Evolutionary conservation across 306 rosid species (phyloP).

Genomic region (Mimosa bimucronata): DNA sequence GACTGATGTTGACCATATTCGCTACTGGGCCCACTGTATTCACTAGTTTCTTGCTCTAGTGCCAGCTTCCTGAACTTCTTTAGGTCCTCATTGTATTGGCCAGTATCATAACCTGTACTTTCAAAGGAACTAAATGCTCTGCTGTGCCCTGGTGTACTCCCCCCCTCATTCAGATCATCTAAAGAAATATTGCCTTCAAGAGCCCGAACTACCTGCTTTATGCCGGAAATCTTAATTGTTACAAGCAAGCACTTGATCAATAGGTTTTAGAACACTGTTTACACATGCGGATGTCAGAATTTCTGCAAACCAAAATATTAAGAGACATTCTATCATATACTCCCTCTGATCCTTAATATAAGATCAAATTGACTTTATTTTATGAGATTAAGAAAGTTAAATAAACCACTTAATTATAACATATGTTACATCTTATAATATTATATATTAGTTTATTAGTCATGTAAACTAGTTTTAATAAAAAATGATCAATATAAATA

Average conservation of each 20-base stretch:
- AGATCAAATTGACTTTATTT: no score
- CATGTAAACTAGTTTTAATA: no score
- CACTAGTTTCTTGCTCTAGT: conserved; percentile 36
- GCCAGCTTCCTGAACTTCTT: conserved; percentile 50
- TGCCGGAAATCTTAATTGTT: conserved; percentile 14
- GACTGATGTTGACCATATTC: conserved; percentile 52
- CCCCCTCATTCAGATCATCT: conserved; percentile 73
- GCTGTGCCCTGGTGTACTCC: conserved; percentile 64
- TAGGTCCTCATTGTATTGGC: conserved; percentile 57
- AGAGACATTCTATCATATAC: background rate
- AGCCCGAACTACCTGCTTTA: conserved; percentile 68
- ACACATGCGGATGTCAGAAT: conserved; percentile 1
- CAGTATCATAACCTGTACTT: conserved; percentile 54
- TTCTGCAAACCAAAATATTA: background rate
- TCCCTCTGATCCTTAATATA: no score
- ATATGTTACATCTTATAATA: no score
- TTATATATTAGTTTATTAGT: no score
- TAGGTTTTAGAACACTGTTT: conserved; percentile 3
- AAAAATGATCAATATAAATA: no score
- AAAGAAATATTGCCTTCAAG: conserved; percentile 82
- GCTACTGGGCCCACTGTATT: conserved; percentile 50
- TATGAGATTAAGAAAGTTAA: no score
- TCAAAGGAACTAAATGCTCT: conserved; percentile 59
- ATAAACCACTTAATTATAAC: no score
- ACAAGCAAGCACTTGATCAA: background rate